Evolutionary conservation across 208 protist genomes (phyloP), one percentile per base, ranked within the genome.

Genomic region (Porcisia hertigi): DNA sequence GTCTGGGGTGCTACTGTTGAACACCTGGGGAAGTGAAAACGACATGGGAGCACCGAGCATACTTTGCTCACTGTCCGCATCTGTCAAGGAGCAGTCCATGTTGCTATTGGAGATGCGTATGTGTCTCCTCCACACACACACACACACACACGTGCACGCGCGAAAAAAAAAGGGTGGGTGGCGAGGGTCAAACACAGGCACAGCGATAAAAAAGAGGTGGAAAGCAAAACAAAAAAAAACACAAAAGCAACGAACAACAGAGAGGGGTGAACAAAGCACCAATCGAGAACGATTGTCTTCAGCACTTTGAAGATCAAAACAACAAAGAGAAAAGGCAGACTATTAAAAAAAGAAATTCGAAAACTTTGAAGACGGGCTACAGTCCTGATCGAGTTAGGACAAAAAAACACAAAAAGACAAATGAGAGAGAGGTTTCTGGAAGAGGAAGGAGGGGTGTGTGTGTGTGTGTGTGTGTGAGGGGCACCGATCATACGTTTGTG

Each of bases 21-120:
- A 30, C 14, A 72, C 67, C 4, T 72, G 67, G 36, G 67, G 67
- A 23, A 72, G 36, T 41, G n/a, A 43, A 36, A 72, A 72, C 4
- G 67, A 36, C 47, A 41, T 57, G 0, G 43, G 20, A 23, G 67
- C 67, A 34, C 16, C 34, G 20, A 72, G 20, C 2, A 30, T 55
- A 16, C 67, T n/a, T 34, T 30, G 67, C 9, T 45, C 41, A 39
- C 69, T 41, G 53, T 80, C 53, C 36, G 47, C 20, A 25, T 72
- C 67, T 45, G 53, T 72, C n/a, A 60, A 43, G 6, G 67, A 72
- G 9, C 18, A 36, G 30, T 72, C 67, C 67, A 72, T 72, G 52
- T 14, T 57, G n/a, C n/a, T 6, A 4, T 4, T 39, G 2, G 14
- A 34, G 11, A 14, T 30, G 62, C n/a, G 0, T 25, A 43, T 0